These are phyloP conservation scores for Mortierella sp. DNA, from an alignment of 371 early-diverging fungal species.

Conservation along the genomic window DNA sequence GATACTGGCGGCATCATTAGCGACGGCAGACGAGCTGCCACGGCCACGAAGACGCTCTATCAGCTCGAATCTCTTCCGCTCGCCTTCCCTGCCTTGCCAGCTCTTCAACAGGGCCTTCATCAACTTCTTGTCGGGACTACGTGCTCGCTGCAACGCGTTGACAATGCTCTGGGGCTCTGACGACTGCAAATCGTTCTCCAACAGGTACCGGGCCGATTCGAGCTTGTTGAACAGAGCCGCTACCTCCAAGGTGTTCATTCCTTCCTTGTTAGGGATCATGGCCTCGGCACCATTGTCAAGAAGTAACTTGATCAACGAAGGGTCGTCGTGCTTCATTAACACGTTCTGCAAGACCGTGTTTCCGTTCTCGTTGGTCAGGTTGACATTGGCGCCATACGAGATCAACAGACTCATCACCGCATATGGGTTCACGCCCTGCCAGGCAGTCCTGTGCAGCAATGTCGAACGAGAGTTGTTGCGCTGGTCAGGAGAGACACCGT, in stretches of 20 bases:
- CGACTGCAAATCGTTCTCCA: constrained; percentile 42
- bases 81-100: constrained; percentile 49
- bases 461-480: constrained; percentile 51
- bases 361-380: constrained; percentile 50
- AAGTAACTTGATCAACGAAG: constrained; percentile 39
- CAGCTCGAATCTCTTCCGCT: constrained; percentile 33
- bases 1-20: constrained; percentile 32
- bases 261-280: constrained; percentile 47
- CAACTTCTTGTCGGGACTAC: constrained; percentile 44
- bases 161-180: constrained; percentile 40
- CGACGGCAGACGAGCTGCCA: neutral
- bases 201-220: constrained; percentile 43
- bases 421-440: constrained; percentile 44
- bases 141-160: constrained; percentile 38
- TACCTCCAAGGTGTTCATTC: constrained; percentile 51
- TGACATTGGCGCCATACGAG: constrained; percentile 49
- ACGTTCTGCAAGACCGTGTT: constrained; percentile 52
- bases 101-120: constrained; percentile 44
- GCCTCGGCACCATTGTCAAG: constrained; percentile 52
- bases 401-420: constrained; percentile 44
- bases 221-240: constrained; percentile 46
- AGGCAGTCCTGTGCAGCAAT: constrained; percentile 44
- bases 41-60: constrained; percentile 28
- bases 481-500: constrained; percentile 44
- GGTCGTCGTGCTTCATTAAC: constrained; percentile 52